Percentiles rank a stretch among this genome's conserved stretches.
These are phyloP conservation scores for Elaeis guineensis DNA, from an alignment of 176 grass and related monocot genomes.

Conservation along the genomic window DNA sequence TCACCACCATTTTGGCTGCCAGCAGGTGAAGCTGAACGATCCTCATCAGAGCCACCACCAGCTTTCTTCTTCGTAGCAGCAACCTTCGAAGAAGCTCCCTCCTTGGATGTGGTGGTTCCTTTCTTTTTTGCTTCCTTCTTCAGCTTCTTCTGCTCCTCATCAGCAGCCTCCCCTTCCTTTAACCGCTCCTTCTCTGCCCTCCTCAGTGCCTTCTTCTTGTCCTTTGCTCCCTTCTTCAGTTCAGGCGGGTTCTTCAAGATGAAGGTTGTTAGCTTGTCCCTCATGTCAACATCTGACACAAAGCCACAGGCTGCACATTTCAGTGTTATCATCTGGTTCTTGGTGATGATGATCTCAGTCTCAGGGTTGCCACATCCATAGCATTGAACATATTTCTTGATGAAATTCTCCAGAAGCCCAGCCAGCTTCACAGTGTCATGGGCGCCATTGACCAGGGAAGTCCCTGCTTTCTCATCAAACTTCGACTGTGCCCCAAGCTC, in stretches of 20 bases:
- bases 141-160: slow-evolving; percentile 4
- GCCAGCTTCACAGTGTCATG: slow-evolving; percentile 9
- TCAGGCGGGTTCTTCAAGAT: slow-evolving; percentile 10
- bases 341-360: slow-evolving; percentile 7
- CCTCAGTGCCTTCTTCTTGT: slow-evolving; percentile 1
- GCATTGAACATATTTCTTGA: slow-evolving; percentile 11
- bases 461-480: slow-evolving; percentile 6
- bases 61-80: slow-evolving; percentile 30
- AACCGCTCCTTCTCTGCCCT: slow-evolving; percentile 3
- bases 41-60: slow-evolving; percentile 48
- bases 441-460: slow-evolving; percentile 4
- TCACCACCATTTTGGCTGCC: slow-evolving; percentile 34
- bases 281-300: slow-evolving; percentile 1
- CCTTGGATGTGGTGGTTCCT: background rate
- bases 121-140: slow-evolving; percentile 12
- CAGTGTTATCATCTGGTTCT: slow-evolving; percentile 8
- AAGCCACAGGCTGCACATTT: slow-evolving; percentile 12
- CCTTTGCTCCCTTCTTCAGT: slow-evolving; percentile 3
- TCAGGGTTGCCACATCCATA: slow-evolving; percentile 13
- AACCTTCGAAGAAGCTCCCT: slow-evolving; percentile 7
- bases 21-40: slow-evolving; percentile 44
- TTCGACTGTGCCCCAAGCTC: slow-evolving; percentile 3
- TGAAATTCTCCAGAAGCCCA: slow-evolving; percentile 5
- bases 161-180: slow-evolving; percentile 9
- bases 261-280: slow-evolving; percentile 5